Base-by-base conservation (phyloP, 2,329 filamentous ascomycete species). In the Calonectria crousiana region DNA sequence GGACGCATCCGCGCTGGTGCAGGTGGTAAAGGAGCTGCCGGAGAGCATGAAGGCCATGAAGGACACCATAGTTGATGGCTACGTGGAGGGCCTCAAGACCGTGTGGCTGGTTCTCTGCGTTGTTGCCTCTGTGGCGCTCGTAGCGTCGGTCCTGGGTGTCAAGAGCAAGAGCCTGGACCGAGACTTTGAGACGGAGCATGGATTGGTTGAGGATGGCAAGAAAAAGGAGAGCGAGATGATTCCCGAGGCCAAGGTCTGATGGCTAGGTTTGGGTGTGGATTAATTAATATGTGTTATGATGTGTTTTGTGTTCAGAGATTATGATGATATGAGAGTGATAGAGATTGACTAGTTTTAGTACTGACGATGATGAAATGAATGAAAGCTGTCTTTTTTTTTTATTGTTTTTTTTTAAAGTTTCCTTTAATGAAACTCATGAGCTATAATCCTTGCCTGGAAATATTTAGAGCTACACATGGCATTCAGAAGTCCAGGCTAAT, bases 1-100 rank as follows among this genome's bases (percentile, higher is more conserved):
- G 68, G 90, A 93, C 80, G 90, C 91, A 0, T 90, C 91, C 0
- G 88, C 88, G 0, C 84, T 93, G 16, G 90, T 93, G 0, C 81
- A 90, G 89, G 34, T 76, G 18, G 47, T 79, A 26, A 77, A 73
- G 80, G 79, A 79, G 1, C 90, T 93, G 86, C 84, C 87, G 11
- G 69, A 74, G 2, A 76, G 78, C 4, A 75, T 76, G 73, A 41
- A 73, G 2, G 69, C 16, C 51, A 76, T 77, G 71, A 81, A 79
- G 51, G 73, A 74, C 14, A 71, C 77, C 3, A 79, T 86, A n/a
- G 69, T 84, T 1, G 62, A 78, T 13, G 84, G 83, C 0, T 86
- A 83, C 52, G 81, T 80, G 51, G 81, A 84, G 34, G 79, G 80
- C 23, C 74, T 86, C 64, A 78, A 75, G 62, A 80, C 77, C 4